Conservation (phyloP, 805 yeast genomes). For the Hanseniaspora thailandica region DNA sequence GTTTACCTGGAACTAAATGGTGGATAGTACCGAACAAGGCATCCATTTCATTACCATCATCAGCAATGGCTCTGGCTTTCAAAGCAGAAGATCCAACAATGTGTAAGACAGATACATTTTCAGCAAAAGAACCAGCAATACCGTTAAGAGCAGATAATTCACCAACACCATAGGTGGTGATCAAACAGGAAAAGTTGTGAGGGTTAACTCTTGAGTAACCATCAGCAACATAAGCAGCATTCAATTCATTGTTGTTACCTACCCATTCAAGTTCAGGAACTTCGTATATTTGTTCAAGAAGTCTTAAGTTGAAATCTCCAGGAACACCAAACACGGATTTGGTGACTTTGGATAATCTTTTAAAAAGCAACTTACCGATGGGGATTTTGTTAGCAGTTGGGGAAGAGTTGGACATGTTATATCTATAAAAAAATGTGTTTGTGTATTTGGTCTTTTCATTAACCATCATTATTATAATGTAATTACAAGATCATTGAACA, state of each 20-base stretch:
- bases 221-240: slow-evolving; percentile 82
- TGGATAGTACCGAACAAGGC: slow-evolving; percentile 54
- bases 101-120: slow-evolving; percentile 66
- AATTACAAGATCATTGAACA: too few species aligned
- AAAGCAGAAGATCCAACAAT: slow-evolving; percentile 54
- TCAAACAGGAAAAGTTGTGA: slow-evolving; percentile 50
- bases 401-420: background rate
- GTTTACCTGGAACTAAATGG: slow-evolving; percentile 46
- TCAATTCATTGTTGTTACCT: slow-evolving; percentile 80
- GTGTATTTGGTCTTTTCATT: background rate
- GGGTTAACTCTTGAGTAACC: slow-evolving; percentile 61
- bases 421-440: background rate
- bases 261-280: slow-evolving; percentile 39
- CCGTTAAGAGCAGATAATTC: slow-evolving; percentile 79
- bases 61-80: slow-evolving; percentile 28
- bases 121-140: slow-evolving; percentile 71
- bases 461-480: too few species aligned
- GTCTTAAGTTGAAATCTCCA: slow-evolving; percentile 59
- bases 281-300: slow-evolving; percentile 57
- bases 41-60: slow-evolving; percentile 76
- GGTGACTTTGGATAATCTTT: slow-evolving; percentile 46
- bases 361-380: slow-evolving; percentile 55
- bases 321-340: slow-evolving; percentile 65
- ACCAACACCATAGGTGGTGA: slow-evolving; percentile 76
- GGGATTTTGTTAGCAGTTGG: slow-evolving; percentile 28